Evolutionary conservation across 2,329 filamentous ascomycete genomes (phyloP).

Genomic region (Pleomassaria siparia): DNA sequence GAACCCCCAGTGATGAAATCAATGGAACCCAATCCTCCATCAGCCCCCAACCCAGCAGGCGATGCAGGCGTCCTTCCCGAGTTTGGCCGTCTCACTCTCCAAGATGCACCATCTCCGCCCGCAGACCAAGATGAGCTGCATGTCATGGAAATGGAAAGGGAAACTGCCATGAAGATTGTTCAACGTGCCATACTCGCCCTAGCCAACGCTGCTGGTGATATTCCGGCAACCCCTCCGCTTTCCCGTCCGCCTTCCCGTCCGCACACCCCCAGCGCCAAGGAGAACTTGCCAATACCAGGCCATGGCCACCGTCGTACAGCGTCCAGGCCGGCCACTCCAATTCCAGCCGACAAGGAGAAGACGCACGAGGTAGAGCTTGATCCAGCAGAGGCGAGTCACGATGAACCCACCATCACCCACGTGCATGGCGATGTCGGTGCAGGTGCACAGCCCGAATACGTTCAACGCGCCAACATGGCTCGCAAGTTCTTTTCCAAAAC

Average conservation of each 20-base stretch:
- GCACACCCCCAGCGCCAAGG: slow-evolving; percentile 54
- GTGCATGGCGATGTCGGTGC: slow-evolving; percentile 56
- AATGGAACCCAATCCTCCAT: slow-evolving; percentile 26
- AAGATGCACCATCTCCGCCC: slow-evolving; percentile 43
- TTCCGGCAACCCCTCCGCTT: slow-evolving; percentile 77
- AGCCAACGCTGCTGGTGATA: slow-evolving; percentile 72
- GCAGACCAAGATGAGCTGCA: slow-evolving; percentile 57
- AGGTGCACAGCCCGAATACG: slow-evolving; percentile 69
- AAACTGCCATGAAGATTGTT: slow-evolving; percentile 78
- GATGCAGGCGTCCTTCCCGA: slow-evolving; percentile 44
- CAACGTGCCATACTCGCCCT: slow-evolving; percentile 61
- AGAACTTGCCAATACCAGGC: slow-evolving; percentile 22
- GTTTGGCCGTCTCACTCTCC: slow-evolving; percentile 32
- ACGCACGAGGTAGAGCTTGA: slow-evolving; percentile 45
- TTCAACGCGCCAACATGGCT: slow-evolving; percentile 83
- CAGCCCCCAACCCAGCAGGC: slow-evolving; percentile 44
- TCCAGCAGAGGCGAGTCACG: slow-evolving; percentile 53
- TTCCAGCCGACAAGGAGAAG: slow-evolving; percentile 44
- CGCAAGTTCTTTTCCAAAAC: slow-evolving; percentile 92
- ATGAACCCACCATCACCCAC: slow-evolving; percentile 49
- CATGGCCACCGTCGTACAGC: slow-evolving; percentile 37
- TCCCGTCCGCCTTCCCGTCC: slow-evolving; percentile 55
- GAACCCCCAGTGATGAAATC: slow-evolving; percentile 22
- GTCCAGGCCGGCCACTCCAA: slow-evolving; percentile 43
- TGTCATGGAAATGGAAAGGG: slow-evolving; percentile 71